These are phyloP conservation scores for Persicaria tinctoria DNA, from an alignment of 148 eudicot genomes.

Conservation along the genomic window DNA sequence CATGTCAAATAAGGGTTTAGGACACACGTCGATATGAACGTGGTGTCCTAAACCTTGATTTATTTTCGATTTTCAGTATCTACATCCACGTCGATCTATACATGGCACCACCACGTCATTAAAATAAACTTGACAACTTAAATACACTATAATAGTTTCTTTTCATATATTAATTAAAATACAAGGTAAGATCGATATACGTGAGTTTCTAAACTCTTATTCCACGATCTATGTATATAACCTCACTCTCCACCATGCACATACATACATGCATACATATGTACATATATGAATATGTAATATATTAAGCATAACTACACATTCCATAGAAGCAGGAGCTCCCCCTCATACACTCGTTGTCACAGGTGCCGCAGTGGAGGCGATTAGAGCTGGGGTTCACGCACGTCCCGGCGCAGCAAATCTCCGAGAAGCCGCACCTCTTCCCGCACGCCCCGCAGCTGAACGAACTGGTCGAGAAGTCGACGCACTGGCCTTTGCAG, in stretches of 20 bases:
- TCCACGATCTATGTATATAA: not conserved
- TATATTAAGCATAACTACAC: slow-evolving; percentile 51
- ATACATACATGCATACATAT: not conserved
- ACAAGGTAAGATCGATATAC: no score
- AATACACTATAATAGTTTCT: no score
- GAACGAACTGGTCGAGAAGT: slow-evolving; percentile 29
- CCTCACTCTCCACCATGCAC: no score
- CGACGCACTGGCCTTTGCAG: slow-evolving; percentile 49
- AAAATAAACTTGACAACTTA: no score
- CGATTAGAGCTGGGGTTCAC: slow-evolving; percentile 29
- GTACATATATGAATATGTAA: not conserved
- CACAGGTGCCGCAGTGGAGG: slow-evolving; percentile 52
- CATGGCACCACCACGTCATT: no score
- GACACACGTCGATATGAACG: no score
- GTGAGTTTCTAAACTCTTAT: not conserved
- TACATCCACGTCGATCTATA: no score
- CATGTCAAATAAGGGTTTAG: no score
- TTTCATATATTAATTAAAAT: no score
- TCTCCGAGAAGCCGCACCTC: slow-evolving; percentile 40
- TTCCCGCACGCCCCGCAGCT: slow-evolving; percentile 60
- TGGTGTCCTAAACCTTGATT: no score
- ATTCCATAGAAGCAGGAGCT: slow-evolving; percentile 40
- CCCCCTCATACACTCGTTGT: slow-evolving; percentile 42
- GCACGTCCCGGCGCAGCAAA: slow-evolving; percentile 51
- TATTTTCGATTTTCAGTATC: no score